Evolutionary conservation across 1,284 basidiomycete genomes (phyloP), one percentile per base, ranked within the genome.

Genomic region (Boletus austroedulis): DNA sequence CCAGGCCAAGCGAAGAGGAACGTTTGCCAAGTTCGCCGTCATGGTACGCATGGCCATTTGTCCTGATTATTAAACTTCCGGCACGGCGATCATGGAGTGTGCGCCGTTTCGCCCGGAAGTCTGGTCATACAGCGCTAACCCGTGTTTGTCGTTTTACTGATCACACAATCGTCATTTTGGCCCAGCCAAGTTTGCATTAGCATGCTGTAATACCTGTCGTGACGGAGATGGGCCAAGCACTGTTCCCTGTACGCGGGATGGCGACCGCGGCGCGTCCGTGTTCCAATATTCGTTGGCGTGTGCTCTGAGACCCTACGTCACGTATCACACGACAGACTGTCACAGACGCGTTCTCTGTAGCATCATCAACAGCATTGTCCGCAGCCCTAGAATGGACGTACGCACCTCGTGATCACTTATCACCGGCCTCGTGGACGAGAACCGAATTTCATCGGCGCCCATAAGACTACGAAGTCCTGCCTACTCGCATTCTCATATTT

Each of bases 11-110:
- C n/a, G 24, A 24, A 10, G 49, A 49, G 31, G 31, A 56, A 32
- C 31, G 9, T 28, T 44, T 15, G n/a, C 14, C 34, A 11, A 58
- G 28, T 12, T 41, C 17, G 12, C 21, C 23, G 45, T 21, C 32
- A 19, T 9, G 21, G n/a, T 28, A 31, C 45, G 21, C 34, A 55
- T n/a, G 57, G 9, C 28, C 10, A n/a, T 40, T 24, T 15, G 41
- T 12, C 32, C 17, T 28, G 6, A 23, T 23, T 41, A 17, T 63
- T 38, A 17, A 19, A 40, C 32, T 19, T 26, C 15, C 28, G 24
- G 4, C 15, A 19, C 65, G 63, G 62, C 65, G 60, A 62, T 65
- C 59, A 62, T 49, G 10, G 3, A 23, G 21, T 11, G 21, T 19
- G 26, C 17, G 15, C 38, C 48, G 44, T 36, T n/a, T 32, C 19